Evolutionary conservation across 179 eudicot genomes (phyloP).

Genomic region (Amaranthus tricolor): DNA sequence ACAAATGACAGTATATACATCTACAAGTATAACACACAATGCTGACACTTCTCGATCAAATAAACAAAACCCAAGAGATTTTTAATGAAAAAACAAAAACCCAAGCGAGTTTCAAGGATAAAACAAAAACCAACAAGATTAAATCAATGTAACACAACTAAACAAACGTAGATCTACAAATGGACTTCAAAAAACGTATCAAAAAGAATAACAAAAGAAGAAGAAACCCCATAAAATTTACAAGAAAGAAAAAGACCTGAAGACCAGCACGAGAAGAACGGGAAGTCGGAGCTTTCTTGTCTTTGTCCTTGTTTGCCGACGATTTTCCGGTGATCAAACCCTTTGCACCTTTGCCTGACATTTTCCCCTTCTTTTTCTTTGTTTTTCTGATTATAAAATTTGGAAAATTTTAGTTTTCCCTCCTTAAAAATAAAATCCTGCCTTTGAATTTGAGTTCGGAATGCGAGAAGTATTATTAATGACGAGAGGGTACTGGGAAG

Average conservation of each 20-base stretch:
- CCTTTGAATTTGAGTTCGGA: constrained; percentile 7
- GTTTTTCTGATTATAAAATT: background rate
- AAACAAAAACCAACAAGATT: constrained; percentile 8
- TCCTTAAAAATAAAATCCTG: constrained; percentile 7
- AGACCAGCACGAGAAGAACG: constrained; percentile 63
- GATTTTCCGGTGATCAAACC: constrained; percentile 47
- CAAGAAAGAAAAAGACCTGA: constrained; percentile 28
- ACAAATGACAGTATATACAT: background rate
- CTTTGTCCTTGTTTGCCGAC: constrained; percentile 46
- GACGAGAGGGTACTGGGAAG: constrained; percentile 3
- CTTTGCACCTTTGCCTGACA: constrained; percentile 64
- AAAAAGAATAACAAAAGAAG: background rate
- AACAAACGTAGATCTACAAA: constrained; percentile 31
- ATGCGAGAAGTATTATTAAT: background rate
- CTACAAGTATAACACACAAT: background rate
- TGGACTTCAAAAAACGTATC: background rate
- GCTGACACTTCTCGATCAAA: background rate
- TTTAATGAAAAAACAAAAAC: background rate
- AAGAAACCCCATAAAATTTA: background rate
- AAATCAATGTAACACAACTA: background rate
- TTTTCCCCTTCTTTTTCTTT: constrained; percentile 18
- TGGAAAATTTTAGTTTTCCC: constrained; percentile 9
- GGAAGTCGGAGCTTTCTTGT: constrained; percentile 50
- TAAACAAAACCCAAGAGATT: background rate
- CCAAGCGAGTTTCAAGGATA: background rate